Percentiles rank a stretch among this genome's conserved stretches.
Evolutionary conservation across 495 filamentous ascomycete genomes (phyloP).

Genomic region (Neurospora sp.): DNA sequence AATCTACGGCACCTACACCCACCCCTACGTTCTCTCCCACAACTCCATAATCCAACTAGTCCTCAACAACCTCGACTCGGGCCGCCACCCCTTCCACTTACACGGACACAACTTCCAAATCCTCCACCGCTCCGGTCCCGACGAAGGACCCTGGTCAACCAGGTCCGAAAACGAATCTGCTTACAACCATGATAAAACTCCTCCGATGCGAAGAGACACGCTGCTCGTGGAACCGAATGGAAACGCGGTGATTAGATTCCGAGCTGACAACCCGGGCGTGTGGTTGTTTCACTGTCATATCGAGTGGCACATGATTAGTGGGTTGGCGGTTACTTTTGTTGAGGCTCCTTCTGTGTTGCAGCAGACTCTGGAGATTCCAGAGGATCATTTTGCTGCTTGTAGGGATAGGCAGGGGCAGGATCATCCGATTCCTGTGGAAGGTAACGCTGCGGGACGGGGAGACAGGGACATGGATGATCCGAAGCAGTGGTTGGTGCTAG

Average conservation of each 20-base stretch:
- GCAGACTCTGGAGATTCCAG: constrained; percentile 47
- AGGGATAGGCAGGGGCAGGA: too few relatives aligned
- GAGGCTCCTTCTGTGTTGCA: constrained; percentile 51
- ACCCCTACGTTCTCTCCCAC: constrained; percentile 57
- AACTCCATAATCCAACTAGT: constrained; percentile 66
- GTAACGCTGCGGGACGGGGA: constrained; percentile 50
- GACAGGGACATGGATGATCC: constrained; percentile 73
- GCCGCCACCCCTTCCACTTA: constrained; percentile 76
- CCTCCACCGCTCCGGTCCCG: constrained; percentile 32
- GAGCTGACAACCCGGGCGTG: constrained; percentile 58
- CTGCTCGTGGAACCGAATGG: constrained; percentile 44
- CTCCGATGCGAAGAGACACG: constrained; percentile 50
- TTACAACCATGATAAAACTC: constrained; percentile 26
- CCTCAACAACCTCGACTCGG: constrained; percentile 66
- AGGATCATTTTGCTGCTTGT: constrained; percentile 53
- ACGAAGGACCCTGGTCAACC: constrained; percentile 30
- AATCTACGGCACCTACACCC: constrained; percentile 66
- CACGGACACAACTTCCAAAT: constrained; percentile 80
- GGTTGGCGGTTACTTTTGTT: constrained; percentile 60
- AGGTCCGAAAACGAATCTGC: constrained; percentile 31
- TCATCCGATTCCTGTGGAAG: too few relatives aligned
- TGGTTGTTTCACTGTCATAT: constrained; percentile 71
- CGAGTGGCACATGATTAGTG: constrained; percentile 58
- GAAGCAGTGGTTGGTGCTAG: constrained; percentile 51
- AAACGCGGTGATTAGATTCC: constrained; percentile 57